Evolutionary conservation across 2,329 filamentous ascomycete genomes (phyloP).

Genomic region (Westerdykella sp.): DNA sequence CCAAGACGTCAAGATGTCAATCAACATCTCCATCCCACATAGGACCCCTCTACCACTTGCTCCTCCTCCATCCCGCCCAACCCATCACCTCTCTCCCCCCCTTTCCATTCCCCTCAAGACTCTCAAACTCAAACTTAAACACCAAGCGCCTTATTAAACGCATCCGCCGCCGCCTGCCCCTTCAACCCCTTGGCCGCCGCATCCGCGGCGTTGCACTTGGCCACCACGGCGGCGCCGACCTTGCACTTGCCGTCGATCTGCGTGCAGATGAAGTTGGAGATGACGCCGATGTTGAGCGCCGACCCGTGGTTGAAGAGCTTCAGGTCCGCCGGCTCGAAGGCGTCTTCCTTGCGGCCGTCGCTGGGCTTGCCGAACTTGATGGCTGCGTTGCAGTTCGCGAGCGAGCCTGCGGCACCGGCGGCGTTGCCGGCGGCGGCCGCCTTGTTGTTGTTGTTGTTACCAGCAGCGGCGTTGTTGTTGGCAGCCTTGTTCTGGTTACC

Average conservation of each 20-base stretch:
- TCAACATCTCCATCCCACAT: not conserved
- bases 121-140: slow-evolving; percentile 20
- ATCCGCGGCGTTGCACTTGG: slow-evolving; percentile 17
- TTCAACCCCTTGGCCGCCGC: slow-evolving; percentile 14
- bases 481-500: too few species aligned
- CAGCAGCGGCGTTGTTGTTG: not conserved
- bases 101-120: not conserved
- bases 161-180: slow-evolving; percentile 24
- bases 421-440: slow-evolving; percentile 32
- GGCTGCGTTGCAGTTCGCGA: slow-evolving; percentile 40
- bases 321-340: slow-evolving; percentile 42
- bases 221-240: slow-evolving; percentile 15
- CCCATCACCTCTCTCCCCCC: not conserved
- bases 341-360: slow-evolving; percentile 43
- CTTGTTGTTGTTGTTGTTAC: not conserved
- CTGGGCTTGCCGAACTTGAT: slow-evolving; percentile 47
- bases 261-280: slow-evolving; percentile 46
- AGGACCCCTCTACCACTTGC: too few species aligned
- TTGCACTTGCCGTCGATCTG: slow-evolving; percentile 34
- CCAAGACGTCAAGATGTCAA: not conserved
- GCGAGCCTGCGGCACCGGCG: too few species aligned
- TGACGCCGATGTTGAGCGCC: slow-evolving; percentile 44
- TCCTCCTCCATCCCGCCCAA: not conserved
- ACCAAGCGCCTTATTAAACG: slow-evolving; percentile 25
- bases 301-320: slow-evolving; percentile 49